phyloP scores from a whole-genome alignment of 2,329 filamentous ascomycete species.

The Fusarium paranaense region DNA sequence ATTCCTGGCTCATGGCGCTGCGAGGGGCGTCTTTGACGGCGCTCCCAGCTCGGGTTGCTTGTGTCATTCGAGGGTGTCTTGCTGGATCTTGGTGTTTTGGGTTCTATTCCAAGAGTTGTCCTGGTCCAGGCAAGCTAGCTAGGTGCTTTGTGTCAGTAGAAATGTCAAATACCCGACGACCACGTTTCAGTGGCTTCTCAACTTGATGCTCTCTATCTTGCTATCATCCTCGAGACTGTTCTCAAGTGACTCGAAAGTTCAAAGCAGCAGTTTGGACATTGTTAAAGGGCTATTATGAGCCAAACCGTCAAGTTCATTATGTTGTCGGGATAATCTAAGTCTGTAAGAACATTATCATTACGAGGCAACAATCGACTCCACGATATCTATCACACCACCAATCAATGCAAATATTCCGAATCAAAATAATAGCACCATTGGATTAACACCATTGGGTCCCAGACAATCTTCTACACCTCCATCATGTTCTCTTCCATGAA shows the following conservation, averaged over 20 bases:
- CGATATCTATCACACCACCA: conserved; percentile 34
- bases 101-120: neutral
- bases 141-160: neutral
- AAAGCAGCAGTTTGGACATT: neutral
- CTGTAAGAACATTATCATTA: conserved; percentile 31
- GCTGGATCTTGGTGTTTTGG: neutral
- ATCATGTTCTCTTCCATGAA: neutral
- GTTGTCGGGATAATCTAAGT: conserved; percentile 28
- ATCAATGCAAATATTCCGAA: conserved; percentile 24
- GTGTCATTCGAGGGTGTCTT: neutral
- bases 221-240: neutral
- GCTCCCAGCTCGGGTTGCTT: neutral
- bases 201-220: neutral
- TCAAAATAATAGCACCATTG: neutral
- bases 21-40: neutral
- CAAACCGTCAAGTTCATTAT: neutral
- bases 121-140: neutral
- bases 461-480: neutral
- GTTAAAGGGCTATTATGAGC: neutral
- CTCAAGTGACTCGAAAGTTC: neutral
- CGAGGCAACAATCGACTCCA: conserved; percentile 25
- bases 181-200: neutral
- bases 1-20: neutral
- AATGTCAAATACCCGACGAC: neutral
- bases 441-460: neutral